Percentiles rank a stretch among this genome's conserved stretches.
Evolutionary conservation across 2,329 filamentous ascomycete species (phyloP).

Genomic region (Trichoderma afroharzianum): DNA sequence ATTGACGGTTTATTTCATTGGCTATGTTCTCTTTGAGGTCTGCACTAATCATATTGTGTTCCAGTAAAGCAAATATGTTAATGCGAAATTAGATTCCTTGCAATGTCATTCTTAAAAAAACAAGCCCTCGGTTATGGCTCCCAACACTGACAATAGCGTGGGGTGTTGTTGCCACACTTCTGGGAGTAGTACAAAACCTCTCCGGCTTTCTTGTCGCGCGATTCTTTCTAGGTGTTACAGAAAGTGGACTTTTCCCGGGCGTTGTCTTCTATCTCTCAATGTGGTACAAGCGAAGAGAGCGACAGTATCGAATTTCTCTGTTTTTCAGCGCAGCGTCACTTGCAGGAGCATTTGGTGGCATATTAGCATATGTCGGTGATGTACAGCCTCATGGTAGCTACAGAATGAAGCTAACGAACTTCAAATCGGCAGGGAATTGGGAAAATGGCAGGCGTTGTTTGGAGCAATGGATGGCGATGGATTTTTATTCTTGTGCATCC

Average conservation of each 20-base stretch:
- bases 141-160: slow-evolving; percentile 54
- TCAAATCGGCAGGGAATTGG: slow-evolving; percentile 45
- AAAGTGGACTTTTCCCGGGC: slow-evolving; percentile 50
- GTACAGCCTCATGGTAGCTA: neutral
- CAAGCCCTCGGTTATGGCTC: slow-evolving; percentile 54
- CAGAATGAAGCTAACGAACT: neutral
- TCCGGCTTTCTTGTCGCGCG: slow-evolving; percentile 50
- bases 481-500: slow-evolving; percentile 55
- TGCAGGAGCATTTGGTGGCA: slow-evolving; percentile 55
- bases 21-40: slow-evolving; percentile 56
- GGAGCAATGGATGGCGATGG: slow-evolving; percentile 53
- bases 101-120: slow-evolving; percentile 60
- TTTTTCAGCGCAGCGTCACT: slow-evolving; percentile 55
- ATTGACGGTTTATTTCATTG: slow-evolving; percentile 63
- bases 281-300: slow-evolving; percentile 54
- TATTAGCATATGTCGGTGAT: slow-evolving; percentile 48
- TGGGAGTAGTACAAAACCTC: slow-evolving; percentile 47
- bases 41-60: neutral
- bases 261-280: slow-evolving; percentile 50
- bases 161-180: slow-evolving; percentile 51
- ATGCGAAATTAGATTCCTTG: slow-evolving; percentile 47
- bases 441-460: slow-evolving; percentile 50
- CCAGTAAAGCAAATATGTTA: neutral
- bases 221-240: slow-evolving; percentile 54
- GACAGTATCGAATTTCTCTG: slow-evolving; percentile 52